Percentiles rank a stretch among this genome's conserved stretches.
Evolutionary conservation across 129 eudicot species (phyloP).

Genomic region (Gnaphalium uliginosum): DNA sequence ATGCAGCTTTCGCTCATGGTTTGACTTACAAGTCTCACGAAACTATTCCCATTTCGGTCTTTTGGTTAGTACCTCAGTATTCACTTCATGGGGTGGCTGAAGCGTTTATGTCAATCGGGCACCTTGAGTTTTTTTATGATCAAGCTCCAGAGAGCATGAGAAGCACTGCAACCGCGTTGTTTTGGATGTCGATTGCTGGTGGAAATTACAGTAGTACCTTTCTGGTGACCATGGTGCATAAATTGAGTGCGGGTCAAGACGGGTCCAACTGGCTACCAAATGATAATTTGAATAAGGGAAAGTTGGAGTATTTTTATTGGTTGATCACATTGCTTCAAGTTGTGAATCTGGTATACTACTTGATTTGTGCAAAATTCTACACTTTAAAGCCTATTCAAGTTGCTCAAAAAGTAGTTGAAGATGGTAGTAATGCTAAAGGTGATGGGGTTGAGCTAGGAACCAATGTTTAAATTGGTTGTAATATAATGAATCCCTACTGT

Average conservation of each 20-base stretch:
- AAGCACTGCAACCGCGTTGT: constrained; percentile 78
- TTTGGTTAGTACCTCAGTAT: constrained; percentile 84
- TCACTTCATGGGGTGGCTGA: constrained; percentile 85
- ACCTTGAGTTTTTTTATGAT: constrained; percentile 86
- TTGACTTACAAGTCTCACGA: constrained; percentile 45
- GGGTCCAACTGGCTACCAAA: constrained; percentile 94
- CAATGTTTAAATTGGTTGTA: constrained; percentile 36
- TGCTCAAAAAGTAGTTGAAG: constrained; percentile 26
- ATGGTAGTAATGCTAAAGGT: constrained; percentile 21
- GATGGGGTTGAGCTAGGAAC: constrained; percentile 52
- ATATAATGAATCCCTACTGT: not conserved
- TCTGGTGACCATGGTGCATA: constrained; percentile 71
- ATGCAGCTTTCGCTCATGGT: constrained; percentile 49
- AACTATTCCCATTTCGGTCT: constrained; percentile 61
- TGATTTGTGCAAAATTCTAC: constrained; percentile 76
- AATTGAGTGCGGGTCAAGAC: constrained; percentile 40
- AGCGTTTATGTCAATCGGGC: constrained; percentile 89
- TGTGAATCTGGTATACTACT: constrained; percentile 59
- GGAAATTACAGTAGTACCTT: constrained; percentile 83
- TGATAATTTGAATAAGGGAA: constrained; percentile 68
- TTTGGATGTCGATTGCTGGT: constrained; percentile 74
- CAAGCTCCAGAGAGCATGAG: constrained; percentile 98
- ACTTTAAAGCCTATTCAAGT: constrained; percentile 83
- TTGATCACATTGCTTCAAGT: constrained; percentile 71
- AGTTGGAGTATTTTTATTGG: constrained; percentile 84